Conservation (phyloP, 2,329 filamentous ascomycete genomes). For the Calonectria leucothoes region DNA sequence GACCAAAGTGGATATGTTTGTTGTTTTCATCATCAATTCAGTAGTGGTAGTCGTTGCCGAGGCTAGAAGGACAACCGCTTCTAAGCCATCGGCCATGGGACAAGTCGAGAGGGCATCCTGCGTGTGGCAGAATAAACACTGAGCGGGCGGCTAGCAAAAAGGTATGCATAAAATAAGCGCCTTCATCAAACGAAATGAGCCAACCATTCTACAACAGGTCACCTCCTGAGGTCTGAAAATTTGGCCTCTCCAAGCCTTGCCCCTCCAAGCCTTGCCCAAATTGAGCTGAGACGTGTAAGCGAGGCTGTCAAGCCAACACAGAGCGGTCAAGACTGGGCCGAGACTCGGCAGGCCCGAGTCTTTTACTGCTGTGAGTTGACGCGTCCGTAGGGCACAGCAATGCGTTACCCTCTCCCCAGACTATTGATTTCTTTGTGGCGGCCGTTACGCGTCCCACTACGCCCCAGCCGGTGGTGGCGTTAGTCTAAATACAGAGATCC, state of each 20-base stretch:
- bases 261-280: neutral
- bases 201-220: neutral
- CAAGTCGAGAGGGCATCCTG: no score
- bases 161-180: neutral
- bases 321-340: neutral
- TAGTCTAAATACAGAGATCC: neutral
- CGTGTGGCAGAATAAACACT: no score
- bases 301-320: neutral
- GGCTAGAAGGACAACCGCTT: no score
- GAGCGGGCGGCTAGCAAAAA: neutral
- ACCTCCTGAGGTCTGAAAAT: neutral
- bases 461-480: neutral
- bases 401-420: neutral
- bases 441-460: neutral
- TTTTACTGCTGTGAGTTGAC: neutral
- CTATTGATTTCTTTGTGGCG: neutral
- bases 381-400: neutral
- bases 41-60: no score
- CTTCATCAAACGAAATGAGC: no score
- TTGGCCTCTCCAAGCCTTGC: no score
- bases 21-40: no score
- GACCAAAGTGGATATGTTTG: no score
- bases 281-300: neutral
- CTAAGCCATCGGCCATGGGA: no score
- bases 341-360: neutral